phyloP scores from a whole-genome alignment of 768 basidiomycete species.

The Sarcodon aspratus region DNA sequence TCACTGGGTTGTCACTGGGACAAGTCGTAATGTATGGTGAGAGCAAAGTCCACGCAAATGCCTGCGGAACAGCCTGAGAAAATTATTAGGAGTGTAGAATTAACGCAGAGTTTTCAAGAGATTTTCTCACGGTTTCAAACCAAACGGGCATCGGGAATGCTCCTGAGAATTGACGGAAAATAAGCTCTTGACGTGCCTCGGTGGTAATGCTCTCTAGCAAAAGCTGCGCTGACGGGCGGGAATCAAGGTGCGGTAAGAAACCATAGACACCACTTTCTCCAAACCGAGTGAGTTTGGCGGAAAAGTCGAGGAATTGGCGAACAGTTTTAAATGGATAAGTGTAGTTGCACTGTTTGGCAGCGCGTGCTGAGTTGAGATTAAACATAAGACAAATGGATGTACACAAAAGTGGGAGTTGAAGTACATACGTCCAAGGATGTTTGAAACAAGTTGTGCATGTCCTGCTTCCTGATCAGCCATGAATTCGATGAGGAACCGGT shows the following conservation, averaged over 20 bases:
- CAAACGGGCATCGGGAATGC: slow-evolving; percentile 46
- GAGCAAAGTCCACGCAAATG: slow-evolving; percentile 52
- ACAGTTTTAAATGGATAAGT: slow-evolving; percentile 43
- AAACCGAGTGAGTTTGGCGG: slow-evolving; percentile 30
- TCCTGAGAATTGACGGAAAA: slow-evolving; percentile 51
- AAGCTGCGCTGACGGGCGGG: slow-evolving; percentile 37
- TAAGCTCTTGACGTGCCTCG: slow-evolving; percentile 56
- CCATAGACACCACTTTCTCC: slow-evolving; percentile 54
- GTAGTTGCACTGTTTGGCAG: slow-evolving; percentile 44
- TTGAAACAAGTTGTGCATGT: slow-evolving; percentile 41
- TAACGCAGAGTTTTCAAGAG: neutral
- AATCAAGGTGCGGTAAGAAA: slow-evolving; percentile 54
- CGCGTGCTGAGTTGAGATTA: slow-evolving; percentile 20
- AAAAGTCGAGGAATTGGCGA: slow-evolving; percentile 48
- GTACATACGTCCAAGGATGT: slow-evolving; percentile 32
- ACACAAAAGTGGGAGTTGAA: slow-evolving; percentile 1
- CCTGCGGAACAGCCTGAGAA: slow-evolving; percentile 40
- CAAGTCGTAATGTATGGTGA: slow-evolving; percentile 40
- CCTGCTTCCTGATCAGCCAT: slow-evolving; percentile 59
- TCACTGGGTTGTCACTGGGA: slow-evolving; percentile 35
- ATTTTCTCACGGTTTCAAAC: neutral
- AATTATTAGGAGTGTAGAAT: neutral
- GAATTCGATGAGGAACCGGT: slow-evolving; percentile 43
- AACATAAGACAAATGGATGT: neutral
- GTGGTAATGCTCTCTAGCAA: slow-evolving; percentile 47